Percentiles rank a stretch among this genome's conserved stretches.
These are phyloP conservation scores for Coemansia aciculifera DNA, from an alignment of 192 early-diverging fungal genomes.

Conservation along the genomic window DNA sequence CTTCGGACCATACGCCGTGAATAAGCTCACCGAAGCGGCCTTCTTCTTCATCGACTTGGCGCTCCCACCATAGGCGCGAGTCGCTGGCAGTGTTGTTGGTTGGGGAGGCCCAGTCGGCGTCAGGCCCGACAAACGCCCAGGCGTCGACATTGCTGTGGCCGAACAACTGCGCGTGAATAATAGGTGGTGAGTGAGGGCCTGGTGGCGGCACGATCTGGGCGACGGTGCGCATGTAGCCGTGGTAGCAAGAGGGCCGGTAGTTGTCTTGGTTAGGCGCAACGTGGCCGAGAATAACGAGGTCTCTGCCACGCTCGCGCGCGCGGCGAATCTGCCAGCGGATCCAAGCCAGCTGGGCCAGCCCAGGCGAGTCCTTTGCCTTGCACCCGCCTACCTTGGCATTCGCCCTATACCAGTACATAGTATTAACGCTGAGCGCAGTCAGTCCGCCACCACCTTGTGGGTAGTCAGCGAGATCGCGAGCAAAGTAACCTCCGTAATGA, in stretches of 20 bases:
- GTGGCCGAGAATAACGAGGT: constrained; percentile 67
- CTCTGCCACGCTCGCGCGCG: constrained; percentile 48
- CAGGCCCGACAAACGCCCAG: constrained; percentile 61
- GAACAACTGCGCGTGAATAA: constrained; percentile 63
- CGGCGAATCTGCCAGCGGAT: constrained; percentile 60
- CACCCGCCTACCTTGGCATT: constrained; percentile 72
- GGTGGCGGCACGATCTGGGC: constrained; percentile 33
- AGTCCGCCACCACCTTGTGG: constrained; percentile 34
- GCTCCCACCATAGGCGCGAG: constrained; percentile 40
- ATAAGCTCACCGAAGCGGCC: constrained; percentile 44
- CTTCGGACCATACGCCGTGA: constrained; percentile 30
- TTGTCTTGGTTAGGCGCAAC: constrained; percentile 60
- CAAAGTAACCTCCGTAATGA: constrained; percentile 68
- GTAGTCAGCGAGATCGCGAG: constrained; percentile 50
- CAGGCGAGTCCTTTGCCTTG: constrained; percentile 57
- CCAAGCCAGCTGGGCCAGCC: constrained; percentile 67
- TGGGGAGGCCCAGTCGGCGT: constrained; percentile 17
- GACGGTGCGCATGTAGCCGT: constrained; percentile 54
- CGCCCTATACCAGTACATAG: constrained; percentile 70
- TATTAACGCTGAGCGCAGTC: constrained; percentile 66
- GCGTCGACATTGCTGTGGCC: constrained; percentile 78
- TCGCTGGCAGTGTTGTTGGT: background rate
- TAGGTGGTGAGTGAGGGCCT: background rate
- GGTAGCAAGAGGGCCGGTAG: constrained; percentile 57
- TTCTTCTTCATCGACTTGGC: constrained; percentile 36